phyloP scores from a whole-genome alignment of 2,329 filamentous ascomycete genomes.

The Trichoderma sp. region DNA sequence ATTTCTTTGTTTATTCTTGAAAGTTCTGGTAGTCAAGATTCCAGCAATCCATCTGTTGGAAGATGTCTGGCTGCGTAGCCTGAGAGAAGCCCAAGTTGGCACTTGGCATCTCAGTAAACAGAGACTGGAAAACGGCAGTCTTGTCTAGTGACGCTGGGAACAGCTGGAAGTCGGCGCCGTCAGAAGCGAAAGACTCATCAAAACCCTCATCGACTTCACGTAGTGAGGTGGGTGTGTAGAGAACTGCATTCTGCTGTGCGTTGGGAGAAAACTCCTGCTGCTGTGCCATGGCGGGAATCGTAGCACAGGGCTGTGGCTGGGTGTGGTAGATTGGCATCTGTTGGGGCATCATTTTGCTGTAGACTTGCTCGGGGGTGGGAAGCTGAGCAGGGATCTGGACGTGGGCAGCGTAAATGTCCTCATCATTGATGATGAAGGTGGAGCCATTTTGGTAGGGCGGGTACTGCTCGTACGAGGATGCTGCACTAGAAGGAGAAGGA shows the following conservation, averaged over 20 bases:
- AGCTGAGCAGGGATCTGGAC: slow-evolving; percentile 60
- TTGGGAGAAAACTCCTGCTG: slow-evolving; percentile 66
- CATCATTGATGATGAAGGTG: slow-evolving; percentile 63
- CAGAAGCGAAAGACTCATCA: slow-evolving; percentile 55
- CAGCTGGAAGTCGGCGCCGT: slow-evolving; percentile 66
- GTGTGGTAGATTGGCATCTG: slow-evolving; percentile 44
- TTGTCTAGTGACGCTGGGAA: slow-evolving; percentile 54
- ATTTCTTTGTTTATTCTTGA: slow-evolving; percentile 19
- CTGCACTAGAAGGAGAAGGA: slow-evolving; percentile 45
- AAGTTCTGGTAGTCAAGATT: slow-evolving; percentile 41
- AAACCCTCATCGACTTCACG: slow-evolving; percentile 68
- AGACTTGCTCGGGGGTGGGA: slow-evolving; percentile 45
- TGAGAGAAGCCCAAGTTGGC: slow-evolving; percentile 57
- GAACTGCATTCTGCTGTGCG: slow-evolving; percentile 69
- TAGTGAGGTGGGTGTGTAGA: slow-evolving; percentile 68
- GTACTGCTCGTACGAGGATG: slow-evolving; percentile 54
- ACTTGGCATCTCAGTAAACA: slow-evolving; percentile 58
- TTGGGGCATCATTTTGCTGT: slow-evolving; percentile 50
- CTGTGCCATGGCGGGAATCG: slow-evolving; percentile 31
- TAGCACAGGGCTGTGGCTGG: slow-evolving; percentile 35
- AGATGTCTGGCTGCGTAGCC: slow-evolving; percentile 56
- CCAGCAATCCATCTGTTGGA: slow-evolving; percentile 50
- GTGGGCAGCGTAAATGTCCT: slow-evolving; percentile 65
- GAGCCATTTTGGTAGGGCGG: slow-evolving; percentile 64
- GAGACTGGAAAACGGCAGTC: slow-evolving; percentile 46